phyloP scores from a whole-genome alignment of 345 rosid genomes.

The Murraya koenigii region DNA sequence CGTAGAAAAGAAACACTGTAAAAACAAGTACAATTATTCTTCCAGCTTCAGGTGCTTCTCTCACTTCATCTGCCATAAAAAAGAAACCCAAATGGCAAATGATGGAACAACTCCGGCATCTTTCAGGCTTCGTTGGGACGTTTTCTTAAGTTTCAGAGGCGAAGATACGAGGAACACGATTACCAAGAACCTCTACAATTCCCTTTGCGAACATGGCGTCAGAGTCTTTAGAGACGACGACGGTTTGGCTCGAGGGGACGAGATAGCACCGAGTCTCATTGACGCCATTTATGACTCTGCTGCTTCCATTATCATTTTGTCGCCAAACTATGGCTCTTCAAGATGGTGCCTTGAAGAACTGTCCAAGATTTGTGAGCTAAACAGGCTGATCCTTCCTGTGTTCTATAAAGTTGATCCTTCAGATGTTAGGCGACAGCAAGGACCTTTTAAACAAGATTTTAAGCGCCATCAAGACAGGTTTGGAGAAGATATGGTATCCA shows the following conservation, averaged over 20 bases:
- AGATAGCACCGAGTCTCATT: conserved; percentile 30
- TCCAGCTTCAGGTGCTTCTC: too few species aligned
- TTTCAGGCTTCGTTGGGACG: conserved; percentile 44
- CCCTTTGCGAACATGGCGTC: background rate
- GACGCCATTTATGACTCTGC: conserved; percentile 56
- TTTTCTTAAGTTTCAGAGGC: conserved; percentile 58
- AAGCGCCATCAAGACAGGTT: conserved; percentile 19
- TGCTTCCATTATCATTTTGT: conserved; percentile 36
- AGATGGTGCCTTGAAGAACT: conserved; percentile 53
- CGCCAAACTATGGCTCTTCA: conserved; percentile 37
- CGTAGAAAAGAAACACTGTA: too few species aligned
- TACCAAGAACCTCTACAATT: conserved; percentile 25
- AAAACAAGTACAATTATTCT: too few species aligned
- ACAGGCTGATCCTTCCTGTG: conserved; percentile 43
- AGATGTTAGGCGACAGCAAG: conserved; percentile 38
- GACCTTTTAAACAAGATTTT: conserved; percentile 36
- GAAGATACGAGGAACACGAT: conserved; percentile 45
- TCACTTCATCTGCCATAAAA: too few species aligned
- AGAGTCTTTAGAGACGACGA: conserved; percentile 28
- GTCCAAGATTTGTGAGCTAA: conserved; percentile 34
- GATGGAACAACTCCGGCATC: conserved; percentile 18
- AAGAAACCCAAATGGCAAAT: background rate
- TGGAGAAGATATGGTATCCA: conserved; percentile 10
- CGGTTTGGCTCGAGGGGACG: conserved; percentile 41
- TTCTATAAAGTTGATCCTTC: conserved; percentile 50